Evolutionary conservation across 2,329 filamentous ascomycete species (phyloP).

Genomic region (Thielaviopsis cerberus): DNA sequence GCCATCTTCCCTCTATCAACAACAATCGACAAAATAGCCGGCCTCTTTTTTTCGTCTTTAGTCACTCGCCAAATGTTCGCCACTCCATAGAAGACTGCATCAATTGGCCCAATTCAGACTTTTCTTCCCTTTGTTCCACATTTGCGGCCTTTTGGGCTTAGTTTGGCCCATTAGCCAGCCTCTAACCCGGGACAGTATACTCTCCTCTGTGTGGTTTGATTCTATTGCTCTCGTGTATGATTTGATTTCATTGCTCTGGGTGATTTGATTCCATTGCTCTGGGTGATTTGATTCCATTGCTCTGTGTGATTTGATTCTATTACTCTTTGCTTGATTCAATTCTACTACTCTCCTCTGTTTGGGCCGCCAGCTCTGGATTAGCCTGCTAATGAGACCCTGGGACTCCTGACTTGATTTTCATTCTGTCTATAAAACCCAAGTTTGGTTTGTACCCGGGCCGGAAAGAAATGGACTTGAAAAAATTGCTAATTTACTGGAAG

Average conservation of each 20-base stretch:
- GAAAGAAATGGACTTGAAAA: neutral
- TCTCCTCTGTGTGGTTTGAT: too few relatives aligned
- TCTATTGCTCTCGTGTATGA: too few relatives aligned
- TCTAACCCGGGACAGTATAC: neutral
- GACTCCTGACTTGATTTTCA: neutral
- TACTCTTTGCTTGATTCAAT: too few relatives aligned
- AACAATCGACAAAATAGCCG: too few relatives aligned
- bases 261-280: too few relatives aligned
- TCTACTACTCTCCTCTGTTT: neutral
- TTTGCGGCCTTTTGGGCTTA: neutral
- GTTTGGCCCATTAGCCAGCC: neutral
- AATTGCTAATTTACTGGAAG: neutral
- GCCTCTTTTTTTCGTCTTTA: too few relatives aligned
- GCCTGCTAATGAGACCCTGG: neutral
- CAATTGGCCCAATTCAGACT: too few relatives aligned
- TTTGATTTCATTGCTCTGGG: too few relatives aligned
- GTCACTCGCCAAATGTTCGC: neutral
- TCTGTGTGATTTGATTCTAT: too few relatives aligned
- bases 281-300: too few relatives aligned
- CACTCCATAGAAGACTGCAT: neutral
- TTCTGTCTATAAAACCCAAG: neutral
- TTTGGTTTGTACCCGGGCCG: neutral
- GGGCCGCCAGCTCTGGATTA: neutral
- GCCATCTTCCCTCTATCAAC: too few relatives aligned
- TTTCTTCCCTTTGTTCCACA: neutral